A percentile compares a stretch with the other conserved stretches of the same genome.
These are phyloP conservation scores for Physaria fendleri DNA, from an alignment of 345 rosid species.

Conservation along the genomic window DNA sequence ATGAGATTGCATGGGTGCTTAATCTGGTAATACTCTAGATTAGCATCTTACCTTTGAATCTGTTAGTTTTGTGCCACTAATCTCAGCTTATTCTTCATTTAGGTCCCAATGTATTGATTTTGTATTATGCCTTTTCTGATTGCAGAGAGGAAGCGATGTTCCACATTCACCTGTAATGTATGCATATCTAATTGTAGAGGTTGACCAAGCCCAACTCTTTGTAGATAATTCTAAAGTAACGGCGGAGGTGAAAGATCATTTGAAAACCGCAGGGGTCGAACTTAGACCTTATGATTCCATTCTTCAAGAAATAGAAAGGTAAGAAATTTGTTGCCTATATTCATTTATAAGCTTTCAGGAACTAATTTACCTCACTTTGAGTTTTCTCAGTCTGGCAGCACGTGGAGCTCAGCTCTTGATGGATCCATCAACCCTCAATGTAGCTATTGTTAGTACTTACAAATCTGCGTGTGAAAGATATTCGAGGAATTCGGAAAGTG, in stretches of 20 bases:
- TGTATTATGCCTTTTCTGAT: constrained; percentile 18
- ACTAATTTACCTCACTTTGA: not conserved
- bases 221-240: constrained; percentile 67
- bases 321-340: not conserved
- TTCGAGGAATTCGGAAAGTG: constrained; percentile 28
- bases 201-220: constrained; percentile 59
- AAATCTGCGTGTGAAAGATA: constrained; percentile 51
- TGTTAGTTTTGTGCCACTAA: not conserved
- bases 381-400: constrained; percentile 55
- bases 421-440: constrained; percentile 75
- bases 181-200: constrained; percentile 74
- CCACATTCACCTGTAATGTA: constrained; percentile 97
- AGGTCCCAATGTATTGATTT: constrained; percentile 11
- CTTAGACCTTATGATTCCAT: constrained; percentile 65
- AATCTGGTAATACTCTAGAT: constrained; percentile 58
- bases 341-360: not conserved
- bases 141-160: constrained; percentile 93
- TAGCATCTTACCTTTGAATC: not conserved
- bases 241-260: constrained; percentile 61
- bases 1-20: constrained; percentile 93
- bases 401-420: constrained; percentile 72
- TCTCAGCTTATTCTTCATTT: not conserved
- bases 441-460: constrained; percentile 73
- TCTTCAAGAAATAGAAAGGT: constrained; percentile 78
- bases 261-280: constrained; percentile 61